Evolutionary conservation across 179 eudicot species (phyloP).

Genomic region (Beta corolliflora): DNA sequence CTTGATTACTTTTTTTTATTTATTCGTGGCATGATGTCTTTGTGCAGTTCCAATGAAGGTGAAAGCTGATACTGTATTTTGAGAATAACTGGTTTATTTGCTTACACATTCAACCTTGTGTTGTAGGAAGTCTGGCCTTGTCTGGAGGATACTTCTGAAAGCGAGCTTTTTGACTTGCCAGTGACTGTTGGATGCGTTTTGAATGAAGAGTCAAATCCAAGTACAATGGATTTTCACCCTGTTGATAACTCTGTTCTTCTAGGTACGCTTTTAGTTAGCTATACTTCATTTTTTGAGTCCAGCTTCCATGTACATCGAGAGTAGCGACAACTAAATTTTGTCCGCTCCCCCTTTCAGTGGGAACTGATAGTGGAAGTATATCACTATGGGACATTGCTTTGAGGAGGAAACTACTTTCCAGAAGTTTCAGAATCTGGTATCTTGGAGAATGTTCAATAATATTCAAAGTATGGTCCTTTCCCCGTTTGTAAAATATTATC

Average conservation of each 20-base stretch:
- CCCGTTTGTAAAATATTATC: not conserved
- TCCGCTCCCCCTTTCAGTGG: conserved; percentile 37
- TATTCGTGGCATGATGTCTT: not conserved
- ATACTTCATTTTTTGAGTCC: not conserved
- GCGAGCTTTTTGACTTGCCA: conserved; percentile 50
- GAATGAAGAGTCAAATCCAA: conserved; percentile 58
- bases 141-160: not conserved
- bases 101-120: not conserved
- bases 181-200: conserved; percentile 43
- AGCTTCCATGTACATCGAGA: not conserved
- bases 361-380: conserved; percentile 65
- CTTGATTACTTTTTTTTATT: not conserved
- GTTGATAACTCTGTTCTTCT: conserved; percentile 60
- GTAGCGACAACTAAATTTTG: not conserved
- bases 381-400: conserved; percentile 68
- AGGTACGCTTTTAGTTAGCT: conserved; percentile 33
- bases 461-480: conserved; percentile 43
- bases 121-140: not conserved
- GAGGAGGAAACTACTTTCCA: conserved; percentile 55
- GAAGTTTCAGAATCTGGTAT: conserved; percentile 63
- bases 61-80: not conserved
- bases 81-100: not conserved
- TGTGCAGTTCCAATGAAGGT: not conserved
- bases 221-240: conserved; percentile 74
- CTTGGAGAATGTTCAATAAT: conserved; percentile 49